These are phyloP conservation scores for Pyracantha coccinea DNA, from an alignment of 331 rosid genomes.

Conservation along the genomic window DNA sequence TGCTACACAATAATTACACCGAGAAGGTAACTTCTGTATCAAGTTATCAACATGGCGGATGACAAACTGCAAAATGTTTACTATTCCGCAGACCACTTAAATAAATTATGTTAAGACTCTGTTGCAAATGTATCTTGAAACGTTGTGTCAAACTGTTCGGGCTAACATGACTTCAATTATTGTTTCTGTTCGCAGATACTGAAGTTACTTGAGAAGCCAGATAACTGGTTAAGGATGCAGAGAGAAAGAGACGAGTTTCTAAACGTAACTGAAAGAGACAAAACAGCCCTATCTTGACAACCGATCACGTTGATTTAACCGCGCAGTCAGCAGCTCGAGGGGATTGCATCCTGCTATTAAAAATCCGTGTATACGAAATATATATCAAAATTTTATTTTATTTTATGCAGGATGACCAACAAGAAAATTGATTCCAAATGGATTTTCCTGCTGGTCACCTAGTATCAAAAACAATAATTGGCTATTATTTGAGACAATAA, in stretches of 20 bases:
- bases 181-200: constrained; percentile 23
- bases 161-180: neutral
- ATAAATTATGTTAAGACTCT: neutral
- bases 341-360: neutral
- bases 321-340: neutral
- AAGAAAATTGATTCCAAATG: neutral
- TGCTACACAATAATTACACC: neutral
- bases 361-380: neutral
- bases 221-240: constrained; percentile 29
- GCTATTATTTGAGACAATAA: neutral
- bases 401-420: neutral
- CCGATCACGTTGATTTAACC: neutral
- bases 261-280: constrained; percentile 7
- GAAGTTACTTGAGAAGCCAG: constrained; percentile 34
- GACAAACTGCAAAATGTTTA: neutral
- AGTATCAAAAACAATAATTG: neutral
- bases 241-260: constrained; percentile 26
- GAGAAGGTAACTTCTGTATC: neutral
- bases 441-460: neutral
- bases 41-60: neutral
- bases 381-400: neutral
- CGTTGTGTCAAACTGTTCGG: neutral
- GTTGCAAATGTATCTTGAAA: too few species aligned
- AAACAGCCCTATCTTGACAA: constrained; percentile 1
- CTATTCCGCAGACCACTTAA: neutral